Evolutionary conservation across 1,139 yeast genomes (phyloP), one percentile per base, ranked within the genome.

Genomic region (Diutina pseudorugosa): DNA sequence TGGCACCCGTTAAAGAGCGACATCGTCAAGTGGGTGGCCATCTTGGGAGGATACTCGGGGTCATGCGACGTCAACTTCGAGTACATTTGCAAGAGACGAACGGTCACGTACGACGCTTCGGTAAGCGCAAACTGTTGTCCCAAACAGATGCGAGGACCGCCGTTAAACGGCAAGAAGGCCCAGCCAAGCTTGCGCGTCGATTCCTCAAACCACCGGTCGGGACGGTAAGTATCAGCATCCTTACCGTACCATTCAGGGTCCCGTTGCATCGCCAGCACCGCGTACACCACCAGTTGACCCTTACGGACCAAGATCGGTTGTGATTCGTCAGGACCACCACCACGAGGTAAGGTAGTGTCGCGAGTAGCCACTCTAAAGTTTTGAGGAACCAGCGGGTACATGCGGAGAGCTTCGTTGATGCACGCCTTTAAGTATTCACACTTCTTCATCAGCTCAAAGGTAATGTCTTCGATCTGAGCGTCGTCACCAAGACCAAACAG

Each of bases 131-230:
- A 77, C 61, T 77, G 83, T 63, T 79, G 51, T 8, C 51, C 51
- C 41, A 54, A 40, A 12, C 51, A 49, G 16, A 49, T 40, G 4
- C 51, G 44, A 14, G 51, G 83, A 12, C 83, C 51, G 82, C 51
- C 41, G 11, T 23, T 49, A 27, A 78, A 49, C 36, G 51, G 51
- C 19, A 49, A 61, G 60, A 65, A 78, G 14, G 75, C 76, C 82
- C 82, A 79, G 21, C 76, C 76, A 54, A 68, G 61, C 57, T 68
- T 70, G 53, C 62, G 64, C 36, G 66, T 62, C 40, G 59, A 57
- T 45, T 68, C 85, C 55, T 68, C 72, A 53, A 65, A 65, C 89
- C 89, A 83, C 52, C 89, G 66, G 52, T 66, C 71, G 0, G 87
- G 85, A 2, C 59, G 57, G 60, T 82, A 82, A 12, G 55, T 61